Conservation (phyloP, 164 flowering plant species). For the Annona cherimola region DNA sequence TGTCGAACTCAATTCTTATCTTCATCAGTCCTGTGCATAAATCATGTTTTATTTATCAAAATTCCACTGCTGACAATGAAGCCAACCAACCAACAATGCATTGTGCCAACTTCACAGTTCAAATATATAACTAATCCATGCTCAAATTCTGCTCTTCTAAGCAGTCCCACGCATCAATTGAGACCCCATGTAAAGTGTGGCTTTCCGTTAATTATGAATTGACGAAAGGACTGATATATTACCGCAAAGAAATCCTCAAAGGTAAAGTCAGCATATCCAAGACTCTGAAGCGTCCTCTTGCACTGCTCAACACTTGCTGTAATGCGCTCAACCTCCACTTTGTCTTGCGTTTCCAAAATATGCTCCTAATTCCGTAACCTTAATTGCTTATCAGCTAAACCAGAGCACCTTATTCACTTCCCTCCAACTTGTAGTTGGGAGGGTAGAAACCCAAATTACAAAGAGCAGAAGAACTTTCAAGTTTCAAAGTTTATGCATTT, state of each 20-base stretch:
- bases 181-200: background rate
- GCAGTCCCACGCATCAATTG: background rate
- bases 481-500: slow-evolving; percentile 18
- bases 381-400: slow-evolving; percentile 21
- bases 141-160: too few species aligned
- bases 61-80: too few species aligned
- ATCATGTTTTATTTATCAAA: too few species aligned
- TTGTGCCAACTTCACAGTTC: too few species aligned
- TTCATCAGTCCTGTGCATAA: too few species aligned
- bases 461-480: slow-evolving; percentile 5
- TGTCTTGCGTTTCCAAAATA: slow-evolving; percentile 75
- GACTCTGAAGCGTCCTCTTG: slow-evolving; percentile 68
- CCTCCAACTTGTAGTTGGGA: slow-evolving; percentile 18
- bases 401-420: slow-evolving; percentile 14
- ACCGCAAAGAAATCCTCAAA: slow-evolving; percentile 94
- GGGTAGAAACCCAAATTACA: slow-evolving; percentile 16
- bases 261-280: slow-evolving; percentile 89
- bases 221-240: slow-evolving; percentile 7
- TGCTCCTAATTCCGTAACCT: slow-evolving; percentile 58
- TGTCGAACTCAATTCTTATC: too few species aligned
- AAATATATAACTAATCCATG: too few species aligned
- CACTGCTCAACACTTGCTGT: slow-evolving; percentile 68
- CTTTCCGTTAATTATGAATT: background rate
- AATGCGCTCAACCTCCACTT: slow-evolving; percentile 72
- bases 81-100: too few species aligned